phyloP scores from a whole-genome alignment of 352 stramenopile genomes.

The Pythium phragmiticola region DNA sequence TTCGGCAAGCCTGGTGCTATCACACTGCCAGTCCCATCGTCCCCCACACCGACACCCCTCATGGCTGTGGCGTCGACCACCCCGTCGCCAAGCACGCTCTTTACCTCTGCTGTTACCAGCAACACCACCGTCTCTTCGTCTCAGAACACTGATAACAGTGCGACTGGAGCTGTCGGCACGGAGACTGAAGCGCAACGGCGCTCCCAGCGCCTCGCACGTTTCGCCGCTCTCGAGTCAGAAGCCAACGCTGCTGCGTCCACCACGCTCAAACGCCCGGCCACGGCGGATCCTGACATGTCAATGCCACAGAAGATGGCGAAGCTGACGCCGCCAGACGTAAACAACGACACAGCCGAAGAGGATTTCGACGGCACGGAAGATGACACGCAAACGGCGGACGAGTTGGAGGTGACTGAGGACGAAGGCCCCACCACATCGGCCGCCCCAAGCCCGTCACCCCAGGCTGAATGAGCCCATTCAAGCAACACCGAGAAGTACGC shows the following conservation, averaged over 20 bases:
- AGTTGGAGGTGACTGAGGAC: constrained; percentile 17
- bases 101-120: not conserved
- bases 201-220: constrained; percentile 23
- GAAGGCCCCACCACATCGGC: constrained; percentile 1
- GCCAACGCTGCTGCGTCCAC: not conserved
- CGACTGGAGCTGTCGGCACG: not conserved
- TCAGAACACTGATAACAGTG: constrained; percentile 3
- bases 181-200: constrained; percentile 21
- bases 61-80: not conserved
- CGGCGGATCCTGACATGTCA: constrained; percentile 2
- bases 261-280: constrained; percentile 21
- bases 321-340: not conserved
- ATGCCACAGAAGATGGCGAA: constrained; percentile 13
- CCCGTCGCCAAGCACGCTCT: constrained; percentile 1
- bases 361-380: constrained; percentile 8
- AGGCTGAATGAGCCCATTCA: constrained; percentile 5
- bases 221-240: constrained; percentile 8
- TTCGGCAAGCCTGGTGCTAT: constrained; percentile 74
- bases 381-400: constrained; percentile 5
- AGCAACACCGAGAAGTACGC: not conserved
- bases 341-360: not conserved
- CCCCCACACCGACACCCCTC: constrained; percentile 34
- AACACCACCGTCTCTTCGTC: not conserved
- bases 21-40: constrained; percentile 61
- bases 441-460: not conserved